These are phyloP conservation scores for Diaporthe capsici DNA, from an alignment of 2,329 filamentous ascomycete species.

Conservation along the genomic window DNA sequence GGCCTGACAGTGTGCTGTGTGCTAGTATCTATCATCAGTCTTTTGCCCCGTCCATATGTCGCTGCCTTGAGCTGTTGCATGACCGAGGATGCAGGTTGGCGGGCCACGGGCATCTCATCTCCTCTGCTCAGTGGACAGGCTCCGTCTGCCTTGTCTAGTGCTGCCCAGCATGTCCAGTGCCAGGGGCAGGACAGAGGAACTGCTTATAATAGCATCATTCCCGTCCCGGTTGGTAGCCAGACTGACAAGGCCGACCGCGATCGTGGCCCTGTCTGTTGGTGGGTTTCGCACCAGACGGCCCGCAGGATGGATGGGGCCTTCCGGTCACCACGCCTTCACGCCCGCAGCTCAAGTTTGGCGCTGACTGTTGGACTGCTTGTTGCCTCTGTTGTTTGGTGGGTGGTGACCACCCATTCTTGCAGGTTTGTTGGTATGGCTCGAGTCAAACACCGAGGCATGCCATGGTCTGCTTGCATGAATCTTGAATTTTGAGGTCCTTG, in stretches of 20 bases:
- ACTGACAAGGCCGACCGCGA: conserved; percentile 21
- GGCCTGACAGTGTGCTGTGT: neutral
- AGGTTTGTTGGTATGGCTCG: neutral
- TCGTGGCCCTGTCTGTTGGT: conserved; percentile 3
- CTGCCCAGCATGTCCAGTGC: neutral
- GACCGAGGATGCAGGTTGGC: conserved; percentile 6
- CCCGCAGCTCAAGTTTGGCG: conserved; percentile 11
- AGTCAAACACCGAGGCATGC: conserved; percentile 1
- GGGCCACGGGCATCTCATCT: neutral
- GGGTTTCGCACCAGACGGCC: neutral
- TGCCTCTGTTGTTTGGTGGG: neutral
- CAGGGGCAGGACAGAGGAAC: neutral
- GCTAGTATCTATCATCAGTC: neutral
- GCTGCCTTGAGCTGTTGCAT: conserved; percentile 3
- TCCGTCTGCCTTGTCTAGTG: neutral
- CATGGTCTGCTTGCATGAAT: conserved; percentile 31
- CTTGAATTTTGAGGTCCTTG: neutral
- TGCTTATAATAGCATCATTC: conserved; percentile 18
- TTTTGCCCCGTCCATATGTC: neutral
- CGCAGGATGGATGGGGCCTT: conserved; percentile 16
- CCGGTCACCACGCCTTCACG: neutral
- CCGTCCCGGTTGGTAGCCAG: conserved; percentile 5
- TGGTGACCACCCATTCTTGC: neutral
- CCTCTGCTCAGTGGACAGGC: neutral
- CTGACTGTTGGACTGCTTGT: conserved; percentile 2